A percentile compares a stretch with the other conserved stretches of the same genome.
Evolutionary conservation across 2,329 filamentous ascomycete species (phyloP).

Genomic region (Fusarium sp.): DNA sequence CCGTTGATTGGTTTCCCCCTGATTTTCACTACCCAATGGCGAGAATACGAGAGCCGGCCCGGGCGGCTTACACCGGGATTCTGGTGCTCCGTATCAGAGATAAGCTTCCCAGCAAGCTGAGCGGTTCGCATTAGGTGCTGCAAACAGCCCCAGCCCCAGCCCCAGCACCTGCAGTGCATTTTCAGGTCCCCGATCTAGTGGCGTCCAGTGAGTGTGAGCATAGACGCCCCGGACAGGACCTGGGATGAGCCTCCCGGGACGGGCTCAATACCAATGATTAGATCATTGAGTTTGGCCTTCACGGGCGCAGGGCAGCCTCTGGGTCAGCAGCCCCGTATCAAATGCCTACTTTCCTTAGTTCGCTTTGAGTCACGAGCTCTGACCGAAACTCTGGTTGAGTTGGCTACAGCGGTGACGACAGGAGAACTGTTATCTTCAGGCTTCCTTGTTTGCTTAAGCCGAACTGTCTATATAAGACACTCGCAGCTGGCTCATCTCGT

Average conservation of each 20-base stretch:
- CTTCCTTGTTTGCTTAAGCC: constrained; percentile 5
- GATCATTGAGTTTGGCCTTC: constrained; percentile 21
- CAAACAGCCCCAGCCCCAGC: constrained; percentile 8
- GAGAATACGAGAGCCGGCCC: constrained; percentile 43
- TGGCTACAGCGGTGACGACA: constrained; percentile 20
- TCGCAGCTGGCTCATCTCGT: constrained; percentile 11
- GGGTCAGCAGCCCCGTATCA: constrained; percentile 32
- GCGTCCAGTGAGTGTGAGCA: constrained; percentile 16
- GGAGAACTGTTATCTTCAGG: constrained; percentile 24
- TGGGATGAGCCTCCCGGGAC: constrained; percentile 22
- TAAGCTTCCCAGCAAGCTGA: constrained; percentile 16
- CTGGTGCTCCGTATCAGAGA: constrained; percentile 32
- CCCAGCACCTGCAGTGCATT: constrained; percentile 7
- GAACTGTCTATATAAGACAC: constrained; percentile 36
- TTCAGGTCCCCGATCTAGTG: constrained; percentile 42
- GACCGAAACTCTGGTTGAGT: constrained; percentile 19
- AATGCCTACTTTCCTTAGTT: background rate
- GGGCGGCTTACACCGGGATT: constrained; percentile 40
- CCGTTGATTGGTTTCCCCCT: constrained; percentile 31
- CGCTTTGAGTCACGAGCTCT: constrained; percentile 23
- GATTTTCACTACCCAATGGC: constrained; percentile 34
- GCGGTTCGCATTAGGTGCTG: constrained; percentile 20
- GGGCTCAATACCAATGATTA: constrained; percentile 11
- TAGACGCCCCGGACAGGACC: constrained; percentile 17
- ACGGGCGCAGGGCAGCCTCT: constrained; percentile 31